Base-by-base conservation (phyloP, 495 filamentous ascomycete genomes). In the Podospora pseudopauciseta region DNA sequence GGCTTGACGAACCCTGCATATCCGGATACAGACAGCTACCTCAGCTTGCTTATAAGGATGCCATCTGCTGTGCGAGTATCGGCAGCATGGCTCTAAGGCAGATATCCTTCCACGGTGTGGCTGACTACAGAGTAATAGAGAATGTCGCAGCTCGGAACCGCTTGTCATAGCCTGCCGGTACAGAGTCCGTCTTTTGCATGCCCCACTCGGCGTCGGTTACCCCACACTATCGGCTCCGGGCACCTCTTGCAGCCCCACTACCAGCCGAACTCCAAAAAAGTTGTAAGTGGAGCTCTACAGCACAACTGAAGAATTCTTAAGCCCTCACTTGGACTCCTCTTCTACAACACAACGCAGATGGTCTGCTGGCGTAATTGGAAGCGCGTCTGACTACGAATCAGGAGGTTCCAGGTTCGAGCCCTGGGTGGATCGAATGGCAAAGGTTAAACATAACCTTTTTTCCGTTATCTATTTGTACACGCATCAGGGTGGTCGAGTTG, bases 321-420 rank as follows among this genome's bases (percentile, higher is more conserved):
- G 11, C 9, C 15, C 26, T 2, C 32, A 54, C 5, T 0, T 32
- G 1, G 13, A 16, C 39, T 49, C 2, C 15, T 49, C 1, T 2
- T 49, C 15, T 49, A 49, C 39, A 61, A 71, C 63, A 54, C 66
- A 53, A 20, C 28, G 7, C 9, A 63, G 4, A 19, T 61, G 66
- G 70, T 65, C 70, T 49, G 67, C 67, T 71, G 64, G 66, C 67
- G 68, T 65, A 71, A 71, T 68, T 26, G 67, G 70, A 58, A 68
- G 70, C 68, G 70, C 70, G 67, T 71, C 67, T 68, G 67, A 67
- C 67, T 68, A 68, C 70, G 64, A 63, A 68, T 66, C 67, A 67
- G 60, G 64, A 71, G 67, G 64, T 67, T 68, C 70, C 67, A 69
- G 60, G 70, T 71, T 71, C 70, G 70, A 71, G 30, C 60, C 70